Base-by-base conservation (phyloP, 441 rosid genomes). In the Eruca vesicaria region DNA sequence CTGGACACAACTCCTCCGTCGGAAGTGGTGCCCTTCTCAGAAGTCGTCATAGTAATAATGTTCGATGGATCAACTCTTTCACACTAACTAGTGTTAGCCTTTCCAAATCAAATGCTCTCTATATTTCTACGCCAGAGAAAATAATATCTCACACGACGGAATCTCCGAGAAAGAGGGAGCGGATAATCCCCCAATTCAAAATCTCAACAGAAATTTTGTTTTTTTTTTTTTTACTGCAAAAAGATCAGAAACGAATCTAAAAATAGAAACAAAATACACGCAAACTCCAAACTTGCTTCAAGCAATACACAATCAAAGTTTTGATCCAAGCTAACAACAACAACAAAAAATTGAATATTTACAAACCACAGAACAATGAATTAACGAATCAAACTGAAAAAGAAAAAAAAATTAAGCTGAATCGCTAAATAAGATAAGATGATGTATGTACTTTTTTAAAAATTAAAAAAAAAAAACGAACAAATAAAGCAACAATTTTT, bases 21-120 rank as follows among this genome's bases (percentile, higher is more conserved):
- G 5, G 78, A 57, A 41, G 48, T 21, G 69, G 76, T 72, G 26
- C 66, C 65, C 66, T 68, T 75, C 29, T 57, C 80, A 71, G 84
- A 83, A 69, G 80, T 91, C 95, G 80, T 91, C 95, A 90, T 94
- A 72, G 79, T 14, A 4, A 11, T 10, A 12, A 11, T 38, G 16
- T 84, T 0, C 57, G 79, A 5, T 0, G 43, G 70, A n/a, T n/a
- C n/a, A 6, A 28, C 45, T 74, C 73, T 68, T 35, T 75, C 64
- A 61, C 56, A 61, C 56, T n/a, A n/a, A 60, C 56, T 16, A 61
- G 14, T 12, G 26, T 18, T 62, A 28, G 63, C 63, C 72, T 66
- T 60, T 23, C 52, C 53, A 45, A 26, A 61, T 68, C 56, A 35
- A 68, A 45, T 32, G 6, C 18, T 45, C 19, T 45, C 16, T 58